These are phyloP conservation scores for Nemania sp. DNA, from an alignment of 2,329 filamentous ascomycete genomes.

Conservation along the genomic window DNA sequence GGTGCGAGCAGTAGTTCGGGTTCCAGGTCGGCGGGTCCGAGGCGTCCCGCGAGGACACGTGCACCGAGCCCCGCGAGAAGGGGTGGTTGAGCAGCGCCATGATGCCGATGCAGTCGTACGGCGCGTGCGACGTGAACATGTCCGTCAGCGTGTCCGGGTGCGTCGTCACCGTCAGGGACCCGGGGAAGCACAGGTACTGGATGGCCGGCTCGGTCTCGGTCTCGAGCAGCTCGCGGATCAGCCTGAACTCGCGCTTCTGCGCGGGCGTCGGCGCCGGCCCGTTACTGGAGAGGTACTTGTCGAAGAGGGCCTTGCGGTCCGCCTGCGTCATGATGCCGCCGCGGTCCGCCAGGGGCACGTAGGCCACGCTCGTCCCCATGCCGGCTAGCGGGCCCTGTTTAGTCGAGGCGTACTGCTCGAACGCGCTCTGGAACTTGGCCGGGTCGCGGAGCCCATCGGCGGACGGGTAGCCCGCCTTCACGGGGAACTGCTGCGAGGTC, in stretches of 20 bases:
- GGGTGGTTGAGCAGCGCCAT: constrained; percentile 65
- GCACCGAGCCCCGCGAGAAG: constrained; percentile 62
- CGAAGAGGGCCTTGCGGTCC: constrained; percentile 36
- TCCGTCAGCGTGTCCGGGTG: constrained; percentile 39
- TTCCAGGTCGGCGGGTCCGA: constrained; percentile 55
- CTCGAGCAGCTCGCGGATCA: constrained; percentile 39
- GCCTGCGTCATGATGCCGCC: constrained; percentile 35
- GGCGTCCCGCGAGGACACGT: constrained; percentile 54
- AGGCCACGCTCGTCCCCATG: constrained; percentile 45
- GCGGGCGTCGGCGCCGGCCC: constrained; percentile 24
- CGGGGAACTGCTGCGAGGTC: constrained; percentile 46
- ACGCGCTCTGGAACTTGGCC: constrained; percentile 37
- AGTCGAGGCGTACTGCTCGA: constrained; percentile 44
- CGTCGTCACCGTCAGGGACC: constrained; percentile 38
- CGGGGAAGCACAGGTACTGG: constrained; percentile 44
- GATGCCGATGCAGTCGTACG: constrained; percentile 58
- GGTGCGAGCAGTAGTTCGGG: constrained; percentile 58
- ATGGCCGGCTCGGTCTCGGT: constrained; percentile 38
- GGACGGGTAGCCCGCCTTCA: constrained; percentile 46
- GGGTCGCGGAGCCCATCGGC: constrained; percentile 44
- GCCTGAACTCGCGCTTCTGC: constrained; percentile 29
- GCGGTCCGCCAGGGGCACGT: constrained; percentile 42
- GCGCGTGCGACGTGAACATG: constrained; percentile 34
- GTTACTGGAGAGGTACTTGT: constrained; percentile 26
- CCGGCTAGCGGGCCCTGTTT: constrained; percentile 44